Conservation (phyloP, 306 rosid genomes). For the Echinosophora koreensis region DNA sequence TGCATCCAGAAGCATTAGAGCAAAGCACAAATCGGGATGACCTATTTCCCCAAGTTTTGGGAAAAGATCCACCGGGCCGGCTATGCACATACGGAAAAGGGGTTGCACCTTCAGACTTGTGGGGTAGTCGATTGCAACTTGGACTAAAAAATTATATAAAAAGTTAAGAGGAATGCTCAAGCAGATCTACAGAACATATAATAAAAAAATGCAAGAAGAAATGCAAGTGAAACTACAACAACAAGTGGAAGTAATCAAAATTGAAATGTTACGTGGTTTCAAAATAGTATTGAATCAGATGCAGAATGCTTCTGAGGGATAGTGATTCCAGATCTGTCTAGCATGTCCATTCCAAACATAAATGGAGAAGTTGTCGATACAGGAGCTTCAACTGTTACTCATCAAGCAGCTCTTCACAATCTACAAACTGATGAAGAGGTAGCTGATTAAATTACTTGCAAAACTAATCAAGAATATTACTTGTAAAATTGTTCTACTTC, state of each 20-base stretch:
- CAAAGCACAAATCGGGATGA: not conserved
- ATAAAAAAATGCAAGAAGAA: no score
- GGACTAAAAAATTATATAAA: not conserved
- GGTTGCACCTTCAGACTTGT: not conserved
- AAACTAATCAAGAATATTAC: no score
- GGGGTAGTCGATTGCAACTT: not conserved
- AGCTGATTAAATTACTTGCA: no score
- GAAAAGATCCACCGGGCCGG: not conserved
- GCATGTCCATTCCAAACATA: no score
- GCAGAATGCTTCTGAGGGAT: no score
- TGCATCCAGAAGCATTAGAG: not conserved
- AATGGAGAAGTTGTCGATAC: no score
- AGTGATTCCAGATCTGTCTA: no score
- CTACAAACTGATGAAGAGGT: no score
- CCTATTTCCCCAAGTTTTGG: not conserved
- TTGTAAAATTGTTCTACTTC: no score
- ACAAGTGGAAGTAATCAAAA: not conserved
- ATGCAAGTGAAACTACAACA: slow-evolving; percentile 8
- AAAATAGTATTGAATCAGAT: not conserved
- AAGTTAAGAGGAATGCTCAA: not conserved
- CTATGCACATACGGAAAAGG: not conserved
- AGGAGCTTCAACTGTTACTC: no score
- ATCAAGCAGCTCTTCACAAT: no score
- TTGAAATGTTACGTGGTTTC: not conserved
- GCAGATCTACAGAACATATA: not conserved